These are phyloP conservation scores for Coemansia sp. DNA, from an alignment of 192 early-diverging fungal genomes.

Conservation along the genomic window DNA sequence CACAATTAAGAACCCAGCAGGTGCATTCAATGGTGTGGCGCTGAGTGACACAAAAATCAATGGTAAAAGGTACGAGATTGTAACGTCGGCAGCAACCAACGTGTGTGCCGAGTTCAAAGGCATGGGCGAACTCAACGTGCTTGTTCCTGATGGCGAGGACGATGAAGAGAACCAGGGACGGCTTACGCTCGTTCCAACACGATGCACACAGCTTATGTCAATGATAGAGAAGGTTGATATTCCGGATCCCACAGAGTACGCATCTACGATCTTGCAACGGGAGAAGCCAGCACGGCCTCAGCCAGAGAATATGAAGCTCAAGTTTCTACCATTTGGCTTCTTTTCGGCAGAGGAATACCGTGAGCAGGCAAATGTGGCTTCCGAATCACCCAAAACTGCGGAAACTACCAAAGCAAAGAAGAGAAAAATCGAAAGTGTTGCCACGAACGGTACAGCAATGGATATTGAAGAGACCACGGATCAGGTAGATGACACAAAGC, in stretches of 20 bases:
- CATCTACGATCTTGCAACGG: conserved; percentile 16
- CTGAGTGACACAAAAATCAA: conserved; percentile 14
- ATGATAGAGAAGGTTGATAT: conserved; percentile 38
- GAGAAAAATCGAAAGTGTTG: background rate
- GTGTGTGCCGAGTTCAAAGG: conserved; percentile 28
- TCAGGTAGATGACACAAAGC: conserved; percentile 5
- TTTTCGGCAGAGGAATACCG: conserved; percentile 47
- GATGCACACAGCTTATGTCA: conserved; percentile 25
- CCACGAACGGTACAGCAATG: background rate
- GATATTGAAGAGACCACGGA: conserved; percentile 12
- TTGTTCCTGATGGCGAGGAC: conserved; percentile 40
- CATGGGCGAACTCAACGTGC: conserved; percentile 45
- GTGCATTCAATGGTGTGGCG: conserved; percentile 21
- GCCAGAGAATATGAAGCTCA: conserved; percentile 48
- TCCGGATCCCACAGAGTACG: conserved; percentile 20
- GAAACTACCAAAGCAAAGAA: background rate
- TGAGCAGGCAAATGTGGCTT: background rate
- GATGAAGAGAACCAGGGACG: conserved; percentile 2
- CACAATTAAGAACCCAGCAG: conserved; percentile 36
- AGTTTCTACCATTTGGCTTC: conserved; percentile 48
- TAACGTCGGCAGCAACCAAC: conserved; percentile 11
- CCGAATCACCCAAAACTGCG: background rate
- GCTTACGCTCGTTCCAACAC: conserved; percentile 27
- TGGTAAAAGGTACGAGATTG: conserved; percentile 19
- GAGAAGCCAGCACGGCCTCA: conserved; percentile 22